These are phyloP conservation scores for Rhodosorus marinus DNA, from an alignment of 23 red algal genomes.

Conservation along the genomic window DNA sequence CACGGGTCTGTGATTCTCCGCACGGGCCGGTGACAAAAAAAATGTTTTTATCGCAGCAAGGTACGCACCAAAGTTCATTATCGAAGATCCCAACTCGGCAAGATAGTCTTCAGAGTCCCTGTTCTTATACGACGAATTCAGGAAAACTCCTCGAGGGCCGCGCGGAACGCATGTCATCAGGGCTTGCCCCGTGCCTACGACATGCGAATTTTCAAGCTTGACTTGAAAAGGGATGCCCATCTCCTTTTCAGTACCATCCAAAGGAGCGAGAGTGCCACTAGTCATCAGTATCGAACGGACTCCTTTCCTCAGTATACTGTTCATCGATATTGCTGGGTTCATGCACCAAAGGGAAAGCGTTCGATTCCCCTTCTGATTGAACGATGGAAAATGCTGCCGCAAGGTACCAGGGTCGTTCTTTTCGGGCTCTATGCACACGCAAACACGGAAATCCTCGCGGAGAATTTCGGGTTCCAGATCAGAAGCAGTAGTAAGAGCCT, in stretches of 20 bases:
- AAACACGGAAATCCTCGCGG: too few species aligned
- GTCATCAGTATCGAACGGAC: conserved; percentile 68
- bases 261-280: conserved; percentile 74
- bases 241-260: conserved; percentile 66
- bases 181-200: conserved; percentile 43
- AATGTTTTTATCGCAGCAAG: too few species aligned
- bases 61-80: conserved; percentile 38
- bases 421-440: too few species aligned
- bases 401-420: too few species aligned
- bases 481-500: too few species aligned
- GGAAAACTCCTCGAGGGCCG: conserved; percentile 38
- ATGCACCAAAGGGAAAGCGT: conserved; percentile 94
- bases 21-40: too few species aligned
- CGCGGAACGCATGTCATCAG: conserved; percentile 13
- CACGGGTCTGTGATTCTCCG: too few species aligned
- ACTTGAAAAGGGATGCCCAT: conserved; percentile 65
- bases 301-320: conserved; percentile 8
- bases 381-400: too few species aligned
- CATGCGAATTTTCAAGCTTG: conserved; percentile 78
- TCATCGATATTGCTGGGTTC: conserved; percentile 44
- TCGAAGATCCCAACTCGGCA: conserved; percentile 53
- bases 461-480: too few species aligned
- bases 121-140: conserved; percentile 45
- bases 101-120: conserved; percentile 8
- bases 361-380: too few species aligned